Base-by-base conservation (phyloP, 352 stramenopile species). In the Phytopythium ostracodes region DNA sequence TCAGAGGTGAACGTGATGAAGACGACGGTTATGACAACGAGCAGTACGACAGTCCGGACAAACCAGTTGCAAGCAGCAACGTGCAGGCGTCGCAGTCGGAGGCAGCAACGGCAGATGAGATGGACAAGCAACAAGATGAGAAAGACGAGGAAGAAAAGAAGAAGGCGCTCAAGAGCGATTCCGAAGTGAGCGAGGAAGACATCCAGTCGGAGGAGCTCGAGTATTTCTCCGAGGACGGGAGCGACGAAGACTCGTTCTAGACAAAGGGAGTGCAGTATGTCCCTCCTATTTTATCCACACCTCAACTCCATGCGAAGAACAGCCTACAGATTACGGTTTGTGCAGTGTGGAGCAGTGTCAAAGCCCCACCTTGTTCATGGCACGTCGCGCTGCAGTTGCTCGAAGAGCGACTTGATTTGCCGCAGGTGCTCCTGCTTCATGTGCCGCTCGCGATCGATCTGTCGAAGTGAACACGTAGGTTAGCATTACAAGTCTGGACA, bases 171-270 rank as follows among this genome's bases (percentile, higher is more conserved):
- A 73, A 66, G 50, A 80, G 64, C 18, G 76, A 80, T 20, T 82
- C 72, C 5, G 81, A 91, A 43, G 67, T 72, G 17, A 88, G 75
- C 40, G 77, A 88, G 15, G 83, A 94, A 22, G 78, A 90, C 9
- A 67, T 90, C 3, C 63, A 87, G 53, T 90, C 80, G 0, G 85
- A 92, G 63, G 86, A 94, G 36, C 70, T 93, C 14, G 84, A 91
- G 57, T 94, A 93, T 53, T 91, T 94, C 63, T 92, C 85, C 36
- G 84, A 92, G 57, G 80, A 94, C 53, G 81, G 61, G 0, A 91
- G 84, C 52, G 82, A 92, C 27, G 84, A 93, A 51, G 86, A 93
- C 59, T 92, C 82, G 6, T 94, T 94, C 62, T 94, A 83, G 72
- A 6, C 59, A 42, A 36, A 22, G 18, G 22, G 6, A 18, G 18